phyloP scores from a whole-genome alignment of 2,329 filamentous ascomycete species.

The Apiospora malaysiana region DNA sequence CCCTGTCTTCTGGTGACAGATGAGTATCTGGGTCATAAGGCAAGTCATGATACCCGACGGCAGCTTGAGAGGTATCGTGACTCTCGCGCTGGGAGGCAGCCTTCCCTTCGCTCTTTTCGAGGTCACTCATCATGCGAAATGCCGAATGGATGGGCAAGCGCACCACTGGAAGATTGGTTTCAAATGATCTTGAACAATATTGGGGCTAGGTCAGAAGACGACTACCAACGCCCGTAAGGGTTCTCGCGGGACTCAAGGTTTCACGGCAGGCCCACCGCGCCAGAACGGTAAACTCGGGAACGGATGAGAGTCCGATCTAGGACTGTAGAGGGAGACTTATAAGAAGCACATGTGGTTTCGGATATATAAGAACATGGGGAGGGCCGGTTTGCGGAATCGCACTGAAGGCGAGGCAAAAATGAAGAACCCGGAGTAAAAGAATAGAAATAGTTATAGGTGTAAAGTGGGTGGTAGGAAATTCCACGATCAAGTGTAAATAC shows the following conservation, averaged over 20 bases:
- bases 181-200: background rate
- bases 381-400: background rate
- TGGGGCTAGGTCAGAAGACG: background rate
- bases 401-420: background rate
- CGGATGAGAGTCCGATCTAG: background rate
- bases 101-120: constrained; percentile 32
- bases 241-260: background rate
- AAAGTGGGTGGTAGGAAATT: background rate
- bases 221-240: background rate
- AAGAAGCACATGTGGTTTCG: background rate
- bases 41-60: constrained; percentile 28
- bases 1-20: constrained; percentile 60
- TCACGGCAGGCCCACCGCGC: background rate
- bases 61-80: background rate
- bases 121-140: constrained; percentile 34
- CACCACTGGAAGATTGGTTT: background rate
- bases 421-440: too few species aligned
- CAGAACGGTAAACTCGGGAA: background rate
- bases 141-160: background rate
- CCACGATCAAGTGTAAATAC: background rate
- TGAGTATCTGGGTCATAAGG: constrained; percentile 61
- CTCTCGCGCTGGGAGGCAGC: background rate
- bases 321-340: background rate
- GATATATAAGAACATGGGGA: background rate
- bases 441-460: background rate